Percentiles rank a stretch among this genome's conserved stretches.
Conservation (phyloP, 2,329 filamentous ascomycete genomes). For the Shiraia sp. region DNA sequence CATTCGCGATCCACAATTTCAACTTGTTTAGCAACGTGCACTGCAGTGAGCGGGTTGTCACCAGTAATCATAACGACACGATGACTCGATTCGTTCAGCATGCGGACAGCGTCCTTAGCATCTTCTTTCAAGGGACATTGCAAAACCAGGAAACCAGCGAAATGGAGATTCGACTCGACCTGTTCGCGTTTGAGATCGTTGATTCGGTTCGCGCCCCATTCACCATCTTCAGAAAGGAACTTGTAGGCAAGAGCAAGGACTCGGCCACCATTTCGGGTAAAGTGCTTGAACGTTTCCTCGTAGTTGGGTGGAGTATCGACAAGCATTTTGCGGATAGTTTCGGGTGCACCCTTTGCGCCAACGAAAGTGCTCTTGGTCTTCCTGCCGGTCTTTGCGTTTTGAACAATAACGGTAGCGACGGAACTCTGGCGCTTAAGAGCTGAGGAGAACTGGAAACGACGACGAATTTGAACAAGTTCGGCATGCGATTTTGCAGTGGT, state of each 20-base stretch:
- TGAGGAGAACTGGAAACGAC: constrained; percentile 97
- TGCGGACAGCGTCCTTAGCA: constrained; percentile 88
- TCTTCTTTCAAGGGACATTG: constrained; percentile 97
- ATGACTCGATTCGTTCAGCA: constrained; percentile 98
- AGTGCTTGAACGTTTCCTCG: constrained; percentile 98
- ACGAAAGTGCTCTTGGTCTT: constrained; percentile 87
- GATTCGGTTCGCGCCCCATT: constrained; percentile 81
- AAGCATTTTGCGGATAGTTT: constrained; percentile 95
- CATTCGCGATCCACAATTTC: constrained; percentile 97
- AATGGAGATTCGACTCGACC: constrained; percentile 80
- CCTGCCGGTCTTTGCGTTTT: constrained; percentile 71
- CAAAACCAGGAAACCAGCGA: constrained; percentile 93
- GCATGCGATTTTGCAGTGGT: constrained; percentile 54
- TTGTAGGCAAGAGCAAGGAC: constrained; percentile 94
- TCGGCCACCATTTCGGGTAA: constrained; percentile 91
- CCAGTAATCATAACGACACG: constrained; percentile 99
- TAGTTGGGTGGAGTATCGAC: constrained; percentile 81
- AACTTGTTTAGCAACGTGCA: constrained; percentile 92
- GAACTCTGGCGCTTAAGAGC: constrained; percentile 95
- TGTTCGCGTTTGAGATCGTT: constrained; percentile 94
- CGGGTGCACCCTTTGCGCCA: constrained; percentile 93
- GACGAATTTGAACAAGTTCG: constrained; percentile 89
- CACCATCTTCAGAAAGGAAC: constrained; percentile 78
- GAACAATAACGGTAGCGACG: constrained; percentile 77
- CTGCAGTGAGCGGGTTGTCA: constrained; percentile 94